These are phyloP conservation scores for Detonula confervacea DNA, from an alignment of 352 stramenopile genomes.

Conservation along the genomic window DNA sequence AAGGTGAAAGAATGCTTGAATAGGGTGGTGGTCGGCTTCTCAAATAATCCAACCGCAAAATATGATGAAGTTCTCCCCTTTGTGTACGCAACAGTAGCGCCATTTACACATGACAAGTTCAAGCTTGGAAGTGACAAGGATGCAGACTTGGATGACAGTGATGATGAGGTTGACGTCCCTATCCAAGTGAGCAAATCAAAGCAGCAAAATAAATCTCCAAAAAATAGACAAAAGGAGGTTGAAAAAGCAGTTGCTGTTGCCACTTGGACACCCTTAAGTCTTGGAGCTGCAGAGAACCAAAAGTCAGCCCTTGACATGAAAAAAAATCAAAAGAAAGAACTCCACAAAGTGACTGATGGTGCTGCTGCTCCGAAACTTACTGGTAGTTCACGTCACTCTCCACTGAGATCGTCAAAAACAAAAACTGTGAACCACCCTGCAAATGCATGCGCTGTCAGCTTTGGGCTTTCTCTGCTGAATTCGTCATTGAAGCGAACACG, in stretches of 20 bases:
- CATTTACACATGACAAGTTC: constrained; percentile 72
- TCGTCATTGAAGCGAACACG: constrained; percentile 81
- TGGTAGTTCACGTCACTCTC: constrained; percentile 58
- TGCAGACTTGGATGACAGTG: constrained; percentile 84
- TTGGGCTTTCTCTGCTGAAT: constrained; percentile 83
- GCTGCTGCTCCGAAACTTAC: constrained; percentile 82
- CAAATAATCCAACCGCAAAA: constrained; percentile 71
- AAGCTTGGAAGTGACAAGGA: constrained; percentile 82
- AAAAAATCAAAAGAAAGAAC: constrained; percentile 52
- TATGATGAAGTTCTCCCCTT: constrained; percentile 79
- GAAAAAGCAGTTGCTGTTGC: constrained; percentile 61
- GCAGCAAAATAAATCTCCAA: constrained; percentile 20
- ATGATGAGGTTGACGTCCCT: constrained; percentile 55
- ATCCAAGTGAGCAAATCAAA: constrained; percentile 71
- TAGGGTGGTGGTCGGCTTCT: constrained; percentile 79
- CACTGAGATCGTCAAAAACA: constrained; percentile 36
- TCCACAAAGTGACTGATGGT: constrained; percentile 81
- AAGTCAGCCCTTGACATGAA: constrained; percentile 69
- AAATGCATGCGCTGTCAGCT: constrained; percentile 78
- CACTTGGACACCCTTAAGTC: constrained; percentile 75
- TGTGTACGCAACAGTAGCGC: constrained; percentile 80
- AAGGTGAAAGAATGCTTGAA: constrained; percentile 81
- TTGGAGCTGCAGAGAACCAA: constrained; percentile 58
- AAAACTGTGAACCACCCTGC: constrained; percentile 78
- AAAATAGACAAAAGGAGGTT: constrained; percentile 40